These are phyloP conservation scores for Sclerotinia glacialis DNA, from an alignment of 2,329 filamentous ascomycete species.

Conservation along the genomic window DNA sequence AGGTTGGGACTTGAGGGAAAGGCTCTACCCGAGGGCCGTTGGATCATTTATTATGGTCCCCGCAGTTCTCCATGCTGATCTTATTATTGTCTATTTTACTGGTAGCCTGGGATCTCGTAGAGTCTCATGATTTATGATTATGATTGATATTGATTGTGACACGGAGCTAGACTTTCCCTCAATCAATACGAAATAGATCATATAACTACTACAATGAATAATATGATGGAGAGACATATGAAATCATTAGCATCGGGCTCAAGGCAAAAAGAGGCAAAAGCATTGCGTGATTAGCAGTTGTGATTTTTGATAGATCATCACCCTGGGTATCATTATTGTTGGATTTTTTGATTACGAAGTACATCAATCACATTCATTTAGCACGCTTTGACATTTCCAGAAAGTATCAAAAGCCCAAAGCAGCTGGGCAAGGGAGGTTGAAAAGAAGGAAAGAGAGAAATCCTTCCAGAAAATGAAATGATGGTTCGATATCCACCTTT, in stretches of 20 bases:
- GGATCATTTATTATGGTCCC: background rate
- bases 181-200: background rate
- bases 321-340: background rate
- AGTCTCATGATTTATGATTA: background rate
- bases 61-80: conserved; percentile 13
- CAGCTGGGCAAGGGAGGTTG: background rate
- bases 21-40: conserved; percentile 2
- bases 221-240: background rate
- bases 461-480: conserved; percentile 13
- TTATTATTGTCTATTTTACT: background rate
- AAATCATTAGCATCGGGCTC: background rate
- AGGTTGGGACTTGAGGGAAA: background rate
- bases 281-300: background rate
- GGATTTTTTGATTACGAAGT: background rate
- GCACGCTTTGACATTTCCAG: conserved; percentile 3
- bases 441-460: background rate
- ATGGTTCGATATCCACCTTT: conserved; percentile 1
- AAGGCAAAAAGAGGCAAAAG: background rate
- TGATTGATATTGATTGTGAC: background rate
- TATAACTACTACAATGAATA: background rate
- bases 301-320: conserved; percentile 12
- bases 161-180: background rate
- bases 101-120: background rate
- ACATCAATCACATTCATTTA: background rate
- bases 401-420: background rate